Conservation (phyloP, 2,329 filamentous ascomycete genomes). For the Monosporascus sp. region DNA sequence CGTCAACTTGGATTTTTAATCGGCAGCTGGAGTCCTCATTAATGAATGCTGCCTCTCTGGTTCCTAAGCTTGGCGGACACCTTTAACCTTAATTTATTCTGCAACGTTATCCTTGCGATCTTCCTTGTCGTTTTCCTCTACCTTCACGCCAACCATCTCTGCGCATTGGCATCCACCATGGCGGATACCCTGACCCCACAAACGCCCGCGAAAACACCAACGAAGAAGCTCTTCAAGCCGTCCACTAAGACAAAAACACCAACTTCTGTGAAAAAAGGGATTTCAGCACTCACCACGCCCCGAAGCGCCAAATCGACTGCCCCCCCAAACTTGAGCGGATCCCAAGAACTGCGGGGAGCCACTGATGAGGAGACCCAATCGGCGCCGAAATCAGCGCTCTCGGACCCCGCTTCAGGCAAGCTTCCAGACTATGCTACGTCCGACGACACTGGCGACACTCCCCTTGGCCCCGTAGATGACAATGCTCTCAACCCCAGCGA, state of each 20-base stretch:
- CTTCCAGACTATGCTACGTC: conserved; percentile 9
- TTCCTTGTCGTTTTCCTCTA: conserved; percentile 19
- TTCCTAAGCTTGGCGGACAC: background rate
- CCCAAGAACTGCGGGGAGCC: background rate
- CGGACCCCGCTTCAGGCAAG: conserved; percentile 7
- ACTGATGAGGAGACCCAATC: background rate
- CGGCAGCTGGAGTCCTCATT: background rate
- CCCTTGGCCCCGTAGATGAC: conserved; percentile 13
- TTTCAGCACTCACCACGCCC: conserved; percentile 8
- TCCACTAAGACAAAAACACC: conserved; percentile 26
- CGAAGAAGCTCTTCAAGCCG: conserved; percentile 27
- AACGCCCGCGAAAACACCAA: conserved; percentile 23
- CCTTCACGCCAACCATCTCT: conserved; percentile 15
- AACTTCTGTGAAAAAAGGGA: conserved; percentile 17
- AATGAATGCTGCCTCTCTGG: conserved; percentile 10
- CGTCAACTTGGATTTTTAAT: background rate
- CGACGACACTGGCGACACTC: conserved; percentile 13
- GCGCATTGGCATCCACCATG: conserved; percentile 14
- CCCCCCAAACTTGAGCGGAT: background rate
- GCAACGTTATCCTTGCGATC: conserved; percentile 15
- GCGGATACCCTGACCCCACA: conserved; percentile 21
- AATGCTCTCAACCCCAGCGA: conserved; percentile 20
- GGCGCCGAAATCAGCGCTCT: background rate
- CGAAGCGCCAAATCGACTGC: conserved; percentile 6
- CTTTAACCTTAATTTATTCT: conserved; percentile 12